Base-by-base conservation (phyloP, 257 asterid genomes). In the Echium plantagineum region DNA sequence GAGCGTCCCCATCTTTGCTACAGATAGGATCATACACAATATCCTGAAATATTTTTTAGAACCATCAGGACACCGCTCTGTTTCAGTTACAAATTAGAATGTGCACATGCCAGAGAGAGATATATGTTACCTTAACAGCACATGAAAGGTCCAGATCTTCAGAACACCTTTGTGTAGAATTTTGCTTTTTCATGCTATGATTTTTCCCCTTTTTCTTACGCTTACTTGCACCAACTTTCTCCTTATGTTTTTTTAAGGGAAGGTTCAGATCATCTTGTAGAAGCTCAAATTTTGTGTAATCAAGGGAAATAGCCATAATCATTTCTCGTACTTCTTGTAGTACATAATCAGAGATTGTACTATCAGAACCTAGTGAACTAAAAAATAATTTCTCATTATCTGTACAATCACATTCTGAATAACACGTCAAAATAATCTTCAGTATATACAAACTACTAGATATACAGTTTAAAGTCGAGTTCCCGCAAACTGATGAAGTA, bases 201-300 rank as follows among this genome's bases (percentile, higher is more conserved):
- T 68, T 84, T 78, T 89, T 93, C 61, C 86, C 83, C 73, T 80
- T 93, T 72, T 86, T 93, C 87, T 85, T 88, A 67, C 74, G 85
- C 70, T 72, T 81, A 69, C 61, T 71, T 38, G 80, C 56, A 66
- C 64, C 82, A 68, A 67, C 72, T 79, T 75, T 84, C 75, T 83
- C 95, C 70, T 80, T 84, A 48, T 63, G 72, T 67, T 81, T 85
- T 72, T 73, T 77, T 55, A 66, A 57, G 24, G 63, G 61, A 62
- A 85, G 62, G 15, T 75, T 79, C 63, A 35, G 51, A 66, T 61
- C 74, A 60, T 82, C 97, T 62, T 75, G 90, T 19, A 93, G 85
- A 67, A 93, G 81, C 87, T 93, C 98, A 70, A 75, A 60, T 74
- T 84, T 93, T 61, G 98, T 86, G 72, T 89, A 93, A 76, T 93